Conservation (phyloP, 2,329 filamentous ascomycete species). For the Aulographum hederae region DNA sequence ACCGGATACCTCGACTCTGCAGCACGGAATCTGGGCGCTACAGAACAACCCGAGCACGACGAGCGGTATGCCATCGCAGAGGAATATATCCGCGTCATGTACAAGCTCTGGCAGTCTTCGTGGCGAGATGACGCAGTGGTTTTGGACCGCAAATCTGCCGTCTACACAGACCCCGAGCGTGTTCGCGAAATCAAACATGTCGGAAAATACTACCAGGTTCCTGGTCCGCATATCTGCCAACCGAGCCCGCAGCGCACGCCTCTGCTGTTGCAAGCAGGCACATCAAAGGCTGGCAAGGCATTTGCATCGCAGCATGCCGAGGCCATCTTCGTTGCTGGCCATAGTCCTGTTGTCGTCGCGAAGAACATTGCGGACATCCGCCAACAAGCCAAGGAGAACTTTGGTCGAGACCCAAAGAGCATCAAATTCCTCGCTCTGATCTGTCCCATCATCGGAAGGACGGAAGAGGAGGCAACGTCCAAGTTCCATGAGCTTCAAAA, state of each 20-base stretch:
- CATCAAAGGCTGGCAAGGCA: conserved; percentile 43
- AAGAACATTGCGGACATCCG: conserved; percentile 47
- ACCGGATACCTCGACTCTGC: conserved; percentile 51
- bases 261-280: conserved; percentile 51
- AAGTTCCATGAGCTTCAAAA: conserved; percentile 44
- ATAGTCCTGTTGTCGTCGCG: conserved; percentile 41
- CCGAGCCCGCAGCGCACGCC: conserved; percentile 51
- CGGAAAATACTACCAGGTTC: conserved; percentile 44
- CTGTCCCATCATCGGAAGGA: conserved; percentile 45
- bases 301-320: conserved; percentile 57
- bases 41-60: conserved; percentile 43
- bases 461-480: conserved; percentile 44
- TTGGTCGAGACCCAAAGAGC: conserved; percentile 37
- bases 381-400: conserved; percentile 29
- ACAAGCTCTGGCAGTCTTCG: conserved; percentile 49
- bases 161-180: conserved; percentile 39
- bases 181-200: conserved; percentile 49
- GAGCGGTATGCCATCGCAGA: conserved; percentile 45
- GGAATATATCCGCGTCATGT: conserved; percentile 45
- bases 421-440: conserved; percentile 53
- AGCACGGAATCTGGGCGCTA: conserved; percentile 41
- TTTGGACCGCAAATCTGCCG: conserved; percentile 35
- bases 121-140: conserved; percentile 50
- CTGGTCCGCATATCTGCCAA: conserved; percentile 47
- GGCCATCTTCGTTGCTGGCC: conserved; percentile 50